Conservation (phyloP, 257 asterid species). For the Nicotiana attenuata region DNA sequence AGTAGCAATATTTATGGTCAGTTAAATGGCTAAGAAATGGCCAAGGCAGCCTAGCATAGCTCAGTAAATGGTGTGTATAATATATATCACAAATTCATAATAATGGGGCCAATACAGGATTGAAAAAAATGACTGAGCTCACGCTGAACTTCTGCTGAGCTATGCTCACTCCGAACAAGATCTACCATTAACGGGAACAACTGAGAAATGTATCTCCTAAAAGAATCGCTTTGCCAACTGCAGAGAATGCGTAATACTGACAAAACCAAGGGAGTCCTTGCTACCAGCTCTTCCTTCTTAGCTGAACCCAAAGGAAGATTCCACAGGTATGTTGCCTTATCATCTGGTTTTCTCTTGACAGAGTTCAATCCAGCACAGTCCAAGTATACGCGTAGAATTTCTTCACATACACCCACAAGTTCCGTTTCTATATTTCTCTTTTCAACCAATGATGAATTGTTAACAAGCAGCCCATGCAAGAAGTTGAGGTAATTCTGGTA, state of each 20-base stretch:
- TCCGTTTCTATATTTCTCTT: constrained; percentile 57
- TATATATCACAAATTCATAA: constrained; percentile 33
- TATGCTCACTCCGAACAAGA: constrained; percentile 91
- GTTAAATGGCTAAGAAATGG: too few relatives aligned
- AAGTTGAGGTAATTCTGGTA: constrained; percentile 61
- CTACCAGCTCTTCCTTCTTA: constrained; percentile 88
- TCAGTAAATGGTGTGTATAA: neutral
- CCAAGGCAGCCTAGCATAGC: neutral
- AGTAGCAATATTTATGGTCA: too few relatives aligned
- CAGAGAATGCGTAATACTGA: constrained; percentile 57
- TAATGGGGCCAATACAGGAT: constrained; percentile 66
- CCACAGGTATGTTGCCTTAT: constrained; percentile 37
- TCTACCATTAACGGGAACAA: constrained; percentile 70
- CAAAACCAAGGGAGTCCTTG: constrained; percentile 66
- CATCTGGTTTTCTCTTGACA: constrained; percentile 20
- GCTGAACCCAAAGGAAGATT: constrained; percentile 81
- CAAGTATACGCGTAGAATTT: constrained; percentile 60
- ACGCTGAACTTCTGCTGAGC: constrained; percentile 74
- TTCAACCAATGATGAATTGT: constrained; percentile 36
- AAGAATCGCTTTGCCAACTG: constrained; percentile 47
- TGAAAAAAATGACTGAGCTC: constrained; percentile 62
- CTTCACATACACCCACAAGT: constrained; percentile 69
- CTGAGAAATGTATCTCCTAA: constrained; percentile 46
- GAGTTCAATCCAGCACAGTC: constrained; percentile 56
- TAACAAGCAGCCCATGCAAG: constrained; percentile 55